Conservation (phyloP, 495 filamentous ascomycete species). For the Friedmanniomyces simplex region DNA sequence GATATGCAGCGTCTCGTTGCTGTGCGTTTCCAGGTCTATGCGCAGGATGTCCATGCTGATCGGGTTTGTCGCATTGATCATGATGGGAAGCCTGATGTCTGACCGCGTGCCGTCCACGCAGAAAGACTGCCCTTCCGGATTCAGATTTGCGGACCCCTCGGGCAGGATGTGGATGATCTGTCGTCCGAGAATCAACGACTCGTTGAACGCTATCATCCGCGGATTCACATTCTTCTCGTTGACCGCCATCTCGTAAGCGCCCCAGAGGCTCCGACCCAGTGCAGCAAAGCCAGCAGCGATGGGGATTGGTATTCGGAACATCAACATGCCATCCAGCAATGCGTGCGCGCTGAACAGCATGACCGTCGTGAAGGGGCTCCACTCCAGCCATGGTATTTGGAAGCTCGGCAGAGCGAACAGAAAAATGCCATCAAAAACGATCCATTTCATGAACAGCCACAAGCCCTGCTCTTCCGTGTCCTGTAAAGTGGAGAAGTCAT, state of each 20-base stretch:
- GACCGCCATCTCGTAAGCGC: constrained; percentile 78
- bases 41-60: constrained; percentile 75
- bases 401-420: constrained; percentile 74
- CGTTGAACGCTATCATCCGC: constrained; percentile 73
- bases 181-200: constrained; percentile 84
- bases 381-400: constrained; percentile 91
- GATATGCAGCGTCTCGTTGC: constrained; percentile 68
- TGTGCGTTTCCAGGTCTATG: constrained; percentile 67
- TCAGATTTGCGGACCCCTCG: constrained; percentile 86
- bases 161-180: constrained; percentile 95
- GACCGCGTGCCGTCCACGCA: constrained; percentile 59
- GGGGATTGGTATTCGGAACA: constrained; percentile 78
- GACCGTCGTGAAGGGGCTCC: constrained; percentile 57
- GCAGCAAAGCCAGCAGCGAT: constrained; percentile 57
- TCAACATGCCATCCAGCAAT: constrained; percentile 66
- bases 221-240: constrained; percentile 81
- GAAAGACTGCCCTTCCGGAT: constrained; percentile 64
- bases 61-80: constrained; percentile 84
- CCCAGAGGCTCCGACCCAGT: constrained; percentile 61
- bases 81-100: constrained; percentile 64
- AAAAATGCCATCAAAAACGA: constrained; percentile 68
- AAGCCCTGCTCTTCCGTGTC: constrained; percentile 71
- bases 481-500: constrained; percentile 64
- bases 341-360: constrained; percentile 59
- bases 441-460: constrained; percentile 88